Conservation (phyloP, 306 rosid species). For the Spatholobus suberectus region DNA sequence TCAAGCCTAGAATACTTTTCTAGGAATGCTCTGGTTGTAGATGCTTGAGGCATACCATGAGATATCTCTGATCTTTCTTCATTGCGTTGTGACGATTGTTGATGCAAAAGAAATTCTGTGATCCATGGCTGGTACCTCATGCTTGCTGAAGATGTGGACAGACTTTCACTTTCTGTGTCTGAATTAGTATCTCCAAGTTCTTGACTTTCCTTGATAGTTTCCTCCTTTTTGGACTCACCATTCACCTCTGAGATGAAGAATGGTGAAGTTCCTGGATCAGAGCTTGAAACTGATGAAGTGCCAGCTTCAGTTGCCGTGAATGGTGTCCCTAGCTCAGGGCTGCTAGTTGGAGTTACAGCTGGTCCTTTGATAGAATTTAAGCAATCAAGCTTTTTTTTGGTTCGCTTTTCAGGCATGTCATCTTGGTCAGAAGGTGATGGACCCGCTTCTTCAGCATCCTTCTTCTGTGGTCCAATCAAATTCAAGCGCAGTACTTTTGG, state of each 20-base stretch:
- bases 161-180: slow-evolving; percentile 79
- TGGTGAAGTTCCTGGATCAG: slow-evolving; percentile 95
- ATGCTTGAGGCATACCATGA: slow-evolving; percentile 58
- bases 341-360: slow-evolving; percentile 88
- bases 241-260: slow-evolving; percentile 71
- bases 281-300: slow-evolving; percentile 92
- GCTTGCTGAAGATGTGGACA: slow-evolving; percentile 76
- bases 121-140: slow-evolving; percentile 92
- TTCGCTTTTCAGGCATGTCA: slow-evolving; percentile 56
- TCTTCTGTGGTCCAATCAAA: slow-evolving; percentile 74
- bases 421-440: slow-evolving; percentile 59
- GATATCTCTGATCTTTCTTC: slow-evolving; percentile 60
- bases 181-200: slow-evolving; percentile 75
- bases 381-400: slow-evolving; percentile 57
- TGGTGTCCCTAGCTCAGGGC: slow-evolving; percentile 97
- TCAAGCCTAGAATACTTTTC: slow-evolving; percentile 72
- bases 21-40: slow-evolving; percentile 64
- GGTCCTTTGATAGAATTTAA: slow-evolving; percentile 69
- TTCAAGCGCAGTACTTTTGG: slow-evolving; percentile 96
- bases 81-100: slow-evolving; percentile 54
- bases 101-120: slow-evolving; percentile 68
- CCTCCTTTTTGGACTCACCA: slow-evolving; percentile 73
- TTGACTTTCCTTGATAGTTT: slow-evolving; percentile 63
- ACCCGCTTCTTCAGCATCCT: slow-evolving; percentile 60
- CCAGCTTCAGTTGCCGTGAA: slow-evolving; percentile 90